phyloP scores from a whole-genome alignment of 352 stramenopile species.

The Phytophthora litchii region DNA sequence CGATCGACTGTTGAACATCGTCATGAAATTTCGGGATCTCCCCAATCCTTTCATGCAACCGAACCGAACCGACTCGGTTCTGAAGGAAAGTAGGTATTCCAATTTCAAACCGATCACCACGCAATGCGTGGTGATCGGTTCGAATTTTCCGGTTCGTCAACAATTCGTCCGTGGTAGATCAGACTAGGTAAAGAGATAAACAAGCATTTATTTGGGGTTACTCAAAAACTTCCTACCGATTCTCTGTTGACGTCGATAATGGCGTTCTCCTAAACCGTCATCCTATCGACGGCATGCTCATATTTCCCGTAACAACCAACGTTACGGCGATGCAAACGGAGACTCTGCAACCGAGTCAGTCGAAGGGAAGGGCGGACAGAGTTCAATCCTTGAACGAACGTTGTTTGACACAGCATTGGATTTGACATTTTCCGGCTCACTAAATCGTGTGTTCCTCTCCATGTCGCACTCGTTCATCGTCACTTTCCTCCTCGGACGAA shows the following conservation, averaged over 20 bases:
- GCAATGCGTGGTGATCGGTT: background rate
- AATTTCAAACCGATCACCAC: too few relatives aligned
- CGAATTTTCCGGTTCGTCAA: background rate
- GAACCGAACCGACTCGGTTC: background rate
- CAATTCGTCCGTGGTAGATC: too few relatives aligned
- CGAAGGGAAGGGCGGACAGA: conserved; percentile 5
- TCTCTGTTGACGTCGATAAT: conserved; percentile 7
- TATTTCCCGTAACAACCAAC: conserved; percentile 21
- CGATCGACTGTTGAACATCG: conserved; percentile 11
- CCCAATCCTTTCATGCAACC: conserved; percentile 13
- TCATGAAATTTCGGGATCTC: conserved; percentile 15
- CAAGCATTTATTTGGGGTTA: conserved; percentile 28
- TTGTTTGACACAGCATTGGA: conserved; percentile 21
- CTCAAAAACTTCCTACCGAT: conserved; percentile 28
- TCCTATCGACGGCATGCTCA: conserved; percentile 29
- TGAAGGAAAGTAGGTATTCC: conserved; percentile 2
- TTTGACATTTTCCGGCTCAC: conserved; percentile 27
- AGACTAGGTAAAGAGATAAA: conserved; percentile 11
- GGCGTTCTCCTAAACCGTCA: conserved; percentile 5
- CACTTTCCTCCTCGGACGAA: conserved; percentile 34
- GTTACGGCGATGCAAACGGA: conserved; percentile 30
- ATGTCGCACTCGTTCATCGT: conserved; percentile 22
- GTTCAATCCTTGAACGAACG: conserved; percentile 15
- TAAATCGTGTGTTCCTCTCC: conserved; percentile 43
- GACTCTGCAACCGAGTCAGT: conserved; percentile 22